phyloP scores from a whole-genome alignment of 495 filamentous ascomycete species.

The Lichina pygmaea region DNA sequence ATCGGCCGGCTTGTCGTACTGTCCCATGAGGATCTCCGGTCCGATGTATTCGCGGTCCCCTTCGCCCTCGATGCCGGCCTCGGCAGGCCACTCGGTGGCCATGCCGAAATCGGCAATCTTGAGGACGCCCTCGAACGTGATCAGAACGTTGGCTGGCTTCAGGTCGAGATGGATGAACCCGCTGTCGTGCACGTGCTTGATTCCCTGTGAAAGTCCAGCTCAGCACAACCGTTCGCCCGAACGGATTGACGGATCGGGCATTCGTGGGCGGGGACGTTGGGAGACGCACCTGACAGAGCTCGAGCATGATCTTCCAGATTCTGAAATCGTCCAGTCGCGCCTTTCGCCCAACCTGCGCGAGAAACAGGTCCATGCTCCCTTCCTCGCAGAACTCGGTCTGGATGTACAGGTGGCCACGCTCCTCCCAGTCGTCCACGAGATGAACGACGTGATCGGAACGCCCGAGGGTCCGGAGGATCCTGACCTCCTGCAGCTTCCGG shows the following conservation, averaged over 20 bases:
- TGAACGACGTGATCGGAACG: slow-evolving; percentile 60
- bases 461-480: slow-evolving; percentile 40
- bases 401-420: slow-evolving; percentile 61
- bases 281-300: slow-evolving; percentile 42
- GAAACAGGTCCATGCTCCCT: slow-evolving; percentile 64
- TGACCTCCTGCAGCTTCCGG: slow-evolving; percentile 54
- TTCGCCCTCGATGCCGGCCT: slow-evolving; percentile 56
- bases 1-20: slow-evolving; percentile 73
- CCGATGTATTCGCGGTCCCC: slow-evolving; percentile 91
- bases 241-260: background rate
- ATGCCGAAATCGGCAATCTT: slow-evolving; percentile 96
- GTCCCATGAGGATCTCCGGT: slow-evolving; percentile 62
- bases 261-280: background rate
- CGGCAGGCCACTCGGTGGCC: slow-evolving; percentile 54
- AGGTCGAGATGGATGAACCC: slow-evolving; percentile 85
- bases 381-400: slow-evolving; percentile 92
- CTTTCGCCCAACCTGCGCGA: slow-evolving; percentile 47
- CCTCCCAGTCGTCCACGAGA: slow-evolving; percentile 66
- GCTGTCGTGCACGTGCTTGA: slow-evolving; percentile 65
- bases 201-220: slow-evolving; percentile 26
- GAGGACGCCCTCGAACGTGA: slow-evolving; percentile 68
- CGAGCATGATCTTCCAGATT: slow-evolving; percentile 90
- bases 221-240: slow-evolving; percentile 7
- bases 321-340: slow-evolving; percentile 85
- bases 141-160: slow-evolving; percentile 83